phyloP scores from a whole-genome alignment of 2,329 filamentous ascomycete genomes.

The Aspergillus texensis region DNA sequence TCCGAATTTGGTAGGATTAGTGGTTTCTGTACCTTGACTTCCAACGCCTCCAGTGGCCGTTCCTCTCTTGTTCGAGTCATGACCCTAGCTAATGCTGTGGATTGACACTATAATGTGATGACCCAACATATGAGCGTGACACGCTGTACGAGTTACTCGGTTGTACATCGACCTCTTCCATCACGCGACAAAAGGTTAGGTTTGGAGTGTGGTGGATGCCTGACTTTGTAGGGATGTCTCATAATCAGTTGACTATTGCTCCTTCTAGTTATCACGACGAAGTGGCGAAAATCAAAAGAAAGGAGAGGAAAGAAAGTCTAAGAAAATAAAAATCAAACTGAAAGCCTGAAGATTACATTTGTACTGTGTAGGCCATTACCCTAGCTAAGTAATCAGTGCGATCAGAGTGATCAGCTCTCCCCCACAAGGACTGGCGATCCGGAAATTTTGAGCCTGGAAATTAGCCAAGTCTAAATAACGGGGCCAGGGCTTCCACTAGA shows the following conservation, averaged over 20 bases:
- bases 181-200: constrained; percentile 16
- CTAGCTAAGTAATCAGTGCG: constrained; percentile 2
- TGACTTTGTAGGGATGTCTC: constrained; percentile 10
- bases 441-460: constrained; percentile 8
- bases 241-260: constrained; percentile 10
- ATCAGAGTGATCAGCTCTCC: constrained; percentile 1
- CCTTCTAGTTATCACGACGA: not conserved
- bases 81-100: constrained; percentile 7
- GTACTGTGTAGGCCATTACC: not conserved
- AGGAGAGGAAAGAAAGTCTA: not conserved
- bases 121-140: constrained; percentile 17
- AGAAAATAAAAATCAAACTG: not conserved
- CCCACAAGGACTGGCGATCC: constrained; percentile 14
- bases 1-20: constrained; percentile 3
- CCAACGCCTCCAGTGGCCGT: not conserved
- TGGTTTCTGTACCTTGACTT: constrained; percentile 1
- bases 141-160: constrained; percentile 17
- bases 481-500: not conserved
- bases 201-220: constrained; percentile 11
- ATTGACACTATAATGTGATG: constrained; percentile 14
- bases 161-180: constrained; percentile 15
- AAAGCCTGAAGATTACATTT: not conserved
- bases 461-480: constrained; percentile 4
- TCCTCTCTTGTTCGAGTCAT: constrained; percentile 9
- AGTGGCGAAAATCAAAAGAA: constrained; percentile 1